These are phyloP conservation scores for Floccularia luteovirens DNA, from an alignment of 768 basidiomycete genomes.

Conservation along the genomic window DNA sequence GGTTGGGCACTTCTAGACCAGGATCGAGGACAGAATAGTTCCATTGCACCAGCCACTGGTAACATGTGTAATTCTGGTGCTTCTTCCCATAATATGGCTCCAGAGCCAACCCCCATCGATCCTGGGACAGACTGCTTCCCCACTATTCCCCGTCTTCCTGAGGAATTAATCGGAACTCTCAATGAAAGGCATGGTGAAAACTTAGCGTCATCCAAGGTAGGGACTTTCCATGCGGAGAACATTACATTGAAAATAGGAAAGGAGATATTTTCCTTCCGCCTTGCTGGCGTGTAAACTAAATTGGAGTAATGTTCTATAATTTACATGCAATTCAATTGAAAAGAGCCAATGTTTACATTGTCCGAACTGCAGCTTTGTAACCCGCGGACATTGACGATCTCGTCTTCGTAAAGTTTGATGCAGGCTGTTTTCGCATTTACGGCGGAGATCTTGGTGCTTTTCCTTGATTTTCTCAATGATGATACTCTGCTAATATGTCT, in stretches of 20 bases:
- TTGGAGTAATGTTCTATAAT: constrained; percentile 1
- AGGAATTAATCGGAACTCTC: constrained; percentile 35
- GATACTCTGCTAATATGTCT: not conserved
- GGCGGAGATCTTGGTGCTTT: too few relatives aligned
- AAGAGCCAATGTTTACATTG: not conserved
- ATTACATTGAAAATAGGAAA: constrained; percentile 69
- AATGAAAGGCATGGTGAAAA: constrained; percentile 36
- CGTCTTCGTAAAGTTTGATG: not conserved
- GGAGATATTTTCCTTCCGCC: constrained; percentile 43
- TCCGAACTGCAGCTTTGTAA: too few relatives aligned
- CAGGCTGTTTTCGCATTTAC: too few relatives aligned
- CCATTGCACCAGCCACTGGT: constrained; percentile 8
- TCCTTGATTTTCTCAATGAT: not conserved
- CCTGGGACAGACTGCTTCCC: constrained; percentile 23
- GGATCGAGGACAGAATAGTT: not conserved
- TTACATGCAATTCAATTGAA: not conserved
- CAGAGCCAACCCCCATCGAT: constrained; percentile 8
- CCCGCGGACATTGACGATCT: too few relatives aligned
- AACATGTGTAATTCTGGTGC: constrained; percentile 9
- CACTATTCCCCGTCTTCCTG: constrained; percentile 46
- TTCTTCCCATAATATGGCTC: constrained; percentile 7
- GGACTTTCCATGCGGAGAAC: constrained; percentile 42
- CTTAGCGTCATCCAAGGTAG: constrained; percentile 35
- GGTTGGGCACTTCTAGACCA: constrained; percentile 73
- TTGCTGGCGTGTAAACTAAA: constrained; percentile 17